Evolutionary conservation across 768 basidiomycete genomes (phyloP), one percentile per base, ranked within the genome.

Genomic region (Guyanaporus albipodus): DNA sequence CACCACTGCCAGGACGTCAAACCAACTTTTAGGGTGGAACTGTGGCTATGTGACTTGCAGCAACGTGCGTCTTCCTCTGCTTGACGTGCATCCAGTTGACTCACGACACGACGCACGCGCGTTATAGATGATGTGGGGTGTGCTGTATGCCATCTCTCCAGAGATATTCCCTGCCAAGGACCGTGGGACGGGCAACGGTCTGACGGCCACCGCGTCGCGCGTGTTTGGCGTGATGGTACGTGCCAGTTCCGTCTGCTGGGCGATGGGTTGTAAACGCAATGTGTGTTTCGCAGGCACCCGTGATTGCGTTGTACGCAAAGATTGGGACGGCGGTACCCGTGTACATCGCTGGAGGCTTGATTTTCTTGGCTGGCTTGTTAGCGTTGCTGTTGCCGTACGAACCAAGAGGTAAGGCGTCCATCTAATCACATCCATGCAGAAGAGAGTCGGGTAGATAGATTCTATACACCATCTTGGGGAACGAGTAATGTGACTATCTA

Each of bases 111-210:
- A n/a, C n/a, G n/a, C n/a, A n/a, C n/a, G n/a, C n/a, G n/a, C n/a
- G n/a, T n/a, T n/a, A n/a, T 47, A 84, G 72, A 77, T 85, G 51
- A 87, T 87, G 85, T 87, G 83, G 41, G 83, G 86, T 6, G 84
- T 87, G 2, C 56, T 88, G 34, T 87, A 85, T 55, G 82, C 84
- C 15, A 63, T 84, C 39, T 79, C 85, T 1, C 78, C 84, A 0
- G 84, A 88, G 62, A 70, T 84, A 5, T 85, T 86, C 61, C 80
- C 83, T 10, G 80, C 81, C 26, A 83, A 83, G 58, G 78, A 86
- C 62, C 72, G 85, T 28, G 85, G 85, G 0, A 88, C 85, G 0
- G 85, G 85, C 2, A 85, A 83, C 49, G 82, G 79, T 4, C 67
- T 87, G 38, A 75, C 76, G 1, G 73, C 81, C 7, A 80, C 79